Percentiles rank a stretch among this genome's conserved stretches.
phyloP scores from a whole-genome alignment of 1,139 yeast species.

The Arxiozyma telluris region DNA sequence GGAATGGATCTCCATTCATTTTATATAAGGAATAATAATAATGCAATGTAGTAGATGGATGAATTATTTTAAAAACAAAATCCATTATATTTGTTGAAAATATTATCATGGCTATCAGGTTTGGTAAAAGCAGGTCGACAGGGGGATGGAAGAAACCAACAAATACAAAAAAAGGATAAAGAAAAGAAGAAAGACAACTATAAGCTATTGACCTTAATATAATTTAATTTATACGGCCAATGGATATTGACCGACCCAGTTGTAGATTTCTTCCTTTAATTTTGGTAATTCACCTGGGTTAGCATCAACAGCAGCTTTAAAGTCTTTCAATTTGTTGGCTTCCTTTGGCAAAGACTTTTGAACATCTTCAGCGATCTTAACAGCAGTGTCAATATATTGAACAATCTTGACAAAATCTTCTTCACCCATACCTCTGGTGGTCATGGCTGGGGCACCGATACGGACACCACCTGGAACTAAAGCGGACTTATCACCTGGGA shows the following conservation, averaged over 20 bases:
- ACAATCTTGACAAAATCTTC: slow-evolving; percentile 80
- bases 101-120: background rate
- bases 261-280: slow-evolving; percentile 69
- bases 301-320: slow-evolving; percentile 68
- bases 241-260: slow-evolving; percentile 93
- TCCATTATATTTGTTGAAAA: slow-evolving; percentile 1
- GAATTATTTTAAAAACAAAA: background rate
- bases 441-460: slow-evolving; percentile 98
- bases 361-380: slow-evolving; percentile 64
- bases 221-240: slow-evolving; percentile 47
- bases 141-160: background rate
- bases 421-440: slow-evolving; percentile 90
- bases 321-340: slow-evolving; percentile 89
- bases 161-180: too few relatives aligned
- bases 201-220: too few relatives aligned
- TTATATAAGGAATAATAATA: too few relatives aligned
- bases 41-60: too few relatives aligned
- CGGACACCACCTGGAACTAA: slow-evolving; percentile 97
- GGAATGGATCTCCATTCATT: background rate
- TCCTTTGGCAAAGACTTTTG: slow-evolving; percentile 72
- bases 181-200: too few relatives aligned
- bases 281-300: slow-evolving; percentile 58
- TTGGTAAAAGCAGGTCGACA: too few relatives aligned
- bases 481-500: slow-evolving; percentile 97
- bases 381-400: slow-evolving; percentile 74